Evolutionary conservation across 768 basidiomycete species (phyloP).

Genomic region (Gelatoporia subvermispora): DNA sequence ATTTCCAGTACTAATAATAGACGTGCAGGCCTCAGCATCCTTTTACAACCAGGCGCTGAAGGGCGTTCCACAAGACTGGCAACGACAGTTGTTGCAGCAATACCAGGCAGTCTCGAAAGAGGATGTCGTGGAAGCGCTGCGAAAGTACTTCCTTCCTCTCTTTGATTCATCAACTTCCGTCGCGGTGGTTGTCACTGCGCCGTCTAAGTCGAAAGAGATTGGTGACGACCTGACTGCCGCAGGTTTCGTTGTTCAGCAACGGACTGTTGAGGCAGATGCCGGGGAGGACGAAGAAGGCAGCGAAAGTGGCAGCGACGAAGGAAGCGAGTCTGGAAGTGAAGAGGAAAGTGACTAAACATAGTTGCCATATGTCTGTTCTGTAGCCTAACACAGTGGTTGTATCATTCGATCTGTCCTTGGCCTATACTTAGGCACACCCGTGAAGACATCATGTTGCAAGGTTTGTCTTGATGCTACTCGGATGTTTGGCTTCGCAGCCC

Average conservation of each 20-base stretch:
- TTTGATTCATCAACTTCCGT: constrained; percentile 76
- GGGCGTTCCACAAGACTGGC: constrained; percentile 69
- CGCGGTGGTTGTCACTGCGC: constrained; percentile 78
- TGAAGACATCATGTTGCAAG: too few species aligned
- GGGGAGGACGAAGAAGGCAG: constrained; percentile 41
- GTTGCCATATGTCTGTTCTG: too few species aligned
- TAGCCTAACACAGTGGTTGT: background rate
- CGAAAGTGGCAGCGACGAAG: constrained; percentile 28
- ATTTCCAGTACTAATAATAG: background rate
- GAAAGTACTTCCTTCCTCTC: constrained; percentile 76
- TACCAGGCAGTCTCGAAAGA: constrained; percentile 77
- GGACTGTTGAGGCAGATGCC: constrained; percentile 57
- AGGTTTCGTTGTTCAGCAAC: constrained; percentile 80
- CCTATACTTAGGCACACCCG: too few species aligned
- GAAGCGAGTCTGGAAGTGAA: constrained; percentile 9
- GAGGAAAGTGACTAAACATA: constrained; percentile 1
- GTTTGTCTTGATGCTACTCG: too few species aligned
- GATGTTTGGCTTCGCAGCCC: too few species aligned
- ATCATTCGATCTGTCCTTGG: background rate
- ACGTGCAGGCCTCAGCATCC: constrained; percentile 65
- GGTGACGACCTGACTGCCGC: constrained; percentile 50
- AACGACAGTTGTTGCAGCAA: constrained; percentile 70
- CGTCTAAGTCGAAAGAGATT: constrained; percentile 73
- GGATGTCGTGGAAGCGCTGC: constrained; percentile 65
- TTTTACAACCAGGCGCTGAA: constrained; percentile 92